These are phyloP conservation scores for Endogone sp. DNA, from an alignment of 192 early-diverging fungal genomes.

Conservation along the genomic window DNA sequence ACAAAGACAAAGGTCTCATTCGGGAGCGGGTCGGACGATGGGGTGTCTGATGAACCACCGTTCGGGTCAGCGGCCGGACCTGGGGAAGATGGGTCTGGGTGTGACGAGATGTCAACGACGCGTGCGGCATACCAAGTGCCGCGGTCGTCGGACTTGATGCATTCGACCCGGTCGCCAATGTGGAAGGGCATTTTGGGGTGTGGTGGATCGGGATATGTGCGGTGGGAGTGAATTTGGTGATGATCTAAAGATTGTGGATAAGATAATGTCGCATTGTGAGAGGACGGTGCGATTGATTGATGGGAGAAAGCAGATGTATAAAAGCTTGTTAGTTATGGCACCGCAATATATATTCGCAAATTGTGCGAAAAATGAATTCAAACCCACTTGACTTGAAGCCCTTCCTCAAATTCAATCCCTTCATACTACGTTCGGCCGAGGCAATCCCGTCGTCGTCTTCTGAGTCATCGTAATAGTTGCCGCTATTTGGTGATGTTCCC, in stretches of 20 bases:
- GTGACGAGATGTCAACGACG: conserved; percentile 14
- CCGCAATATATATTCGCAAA: too few relatives aligned
- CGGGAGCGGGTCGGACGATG: background rate
- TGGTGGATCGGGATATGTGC: background rate
- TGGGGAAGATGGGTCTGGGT: background rate
- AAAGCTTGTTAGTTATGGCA: too few relatives aligned
- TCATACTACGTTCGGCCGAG: conserved; percentile 6
- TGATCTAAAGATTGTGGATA: background rate
- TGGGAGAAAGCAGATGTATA: too few relatives aligned
- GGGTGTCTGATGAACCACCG: background rate
- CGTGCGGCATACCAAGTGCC: conserved; percentile 18
- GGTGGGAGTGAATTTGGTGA: conserved; percentile 1
- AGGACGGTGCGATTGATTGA: too few relatives aligned
- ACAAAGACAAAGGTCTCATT: conserved; percentile 27
- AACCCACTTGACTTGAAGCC: conserved; percentile 11
- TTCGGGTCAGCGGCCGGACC: too few relatives aligned
- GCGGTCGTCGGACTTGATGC: conserved; percentile 16
- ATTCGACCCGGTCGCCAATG: conserved; percentile 15
- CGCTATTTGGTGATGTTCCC: conserved; percentile 15
- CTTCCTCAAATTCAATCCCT: conserved; percentile 9
- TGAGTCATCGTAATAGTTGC: conserved; percentile 15
- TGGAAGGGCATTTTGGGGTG: conserved; percentile 5
- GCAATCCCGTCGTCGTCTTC: conserved; percentile 10
- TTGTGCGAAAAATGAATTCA: background rate
- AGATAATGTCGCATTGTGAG: too few relatives aligned